Percentiles rank a stretch among this genome's conserved stretches.
Conservation (phyloP, 495 filamentous ascomycete species). For the Hyaloscypha variabilis region DNA sequence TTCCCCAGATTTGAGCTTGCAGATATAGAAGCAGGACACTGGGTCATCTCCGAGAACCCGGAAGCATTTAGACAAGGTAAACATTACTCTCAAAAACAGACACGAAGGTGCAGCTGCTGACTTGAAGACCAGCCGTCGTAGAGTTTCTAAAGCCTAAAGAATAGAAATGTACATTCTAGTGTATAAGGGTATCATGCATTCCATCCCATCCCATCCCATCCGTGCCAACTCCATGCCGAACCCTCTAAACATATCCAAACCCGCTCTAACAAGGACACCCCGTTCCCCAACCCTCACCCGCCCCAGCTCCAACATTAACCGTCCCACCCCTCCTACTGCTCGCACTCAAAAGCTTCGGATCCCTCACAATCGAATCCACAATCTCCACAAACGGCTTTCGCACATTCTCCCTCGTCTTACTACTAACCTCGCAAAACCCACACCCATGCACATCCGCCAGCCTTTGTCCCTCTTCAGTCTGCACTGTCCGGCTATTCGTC, state of each 20-base stretch:
- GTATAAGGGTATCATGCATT: constrained; percentile 28
- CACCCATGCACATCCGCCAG: constrained; percentile 51
- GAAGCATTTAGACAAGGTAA: constrained; percentile 80
- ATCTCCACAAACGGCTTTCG: constrained; percentile 55
- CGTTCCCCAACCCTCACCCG: constrained; percentile 16
- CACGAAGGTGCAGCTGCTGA: constrained; percentile 17
- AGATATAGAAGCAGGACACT: constrained; percentile 90
- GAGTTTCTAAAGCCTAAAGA: constrained; percentile 65
- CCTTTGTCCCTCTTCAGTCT: constrained; percentile 47
- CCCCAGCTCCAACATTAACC: constrained; percentile 17
- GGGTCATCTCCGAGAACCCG: constrained; percentile 93
- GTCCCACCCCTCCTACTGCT: constrained; percentile 17
- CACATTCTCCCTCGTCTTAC: constrained; percentile 57
- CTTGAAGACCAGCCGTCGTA: constrained; percentile 50
- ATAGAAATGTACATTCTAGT: constrained; percentile 36
- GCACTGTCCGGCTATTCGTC: constrained; percentile 44
- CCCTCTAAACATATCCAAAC: constrained; percentile 15
- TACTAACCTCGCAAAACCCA: constrained; percentile 57
- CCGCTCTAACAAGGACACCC: constrained; percentile 36
- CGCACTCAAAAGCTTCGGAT: constrained; percentile 32
- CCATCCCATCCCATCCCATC: constrained; percentile 19
- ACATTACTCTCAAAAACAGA: too few species aligned
- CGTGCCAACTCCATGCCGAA: constrained; percentile 10
- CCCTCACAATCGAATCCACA: constrained; percentile 53
- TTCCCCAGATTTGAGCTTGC: constrained; percentile 81